phyloP scores from a whole-genome alignment of 495 filamentous ascomycete species.

The Neurospora africana region DNA sequence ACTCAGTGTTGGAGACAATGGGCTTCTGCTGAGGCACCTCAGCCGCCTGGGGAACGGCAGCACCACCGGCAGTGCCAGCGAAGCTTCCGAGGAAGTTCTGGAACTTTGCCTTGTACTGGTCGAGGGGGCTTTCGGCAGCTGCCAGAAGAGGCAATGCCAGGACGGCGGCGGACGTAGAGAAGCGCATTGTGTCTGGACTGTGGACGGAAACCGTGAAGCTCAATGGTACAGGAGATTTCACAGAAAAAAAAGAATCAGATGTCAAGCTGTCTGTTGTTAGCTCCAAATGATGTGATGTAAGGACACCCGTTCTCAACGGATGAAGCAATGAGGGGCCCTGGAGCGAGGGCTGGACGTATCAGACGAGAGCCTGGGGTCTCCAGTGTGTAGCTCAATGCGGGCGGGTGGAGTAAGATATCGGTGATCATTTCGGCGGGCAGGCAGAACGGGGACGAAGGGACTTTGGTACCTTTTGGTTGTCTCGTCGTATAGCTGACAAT shows the following conservation, averaged over 20 bases:
- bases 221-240: conserved; percentile 5
- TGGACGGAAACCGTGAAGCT: background rate
- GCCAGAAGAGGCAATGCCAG: conserved; percentile 62
- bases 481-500: background rate
- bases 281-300: background rate
- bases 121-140: conserved; percentile 40
- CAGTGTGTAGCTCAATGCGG: background rate
- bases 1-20: conserved; percentile 18
- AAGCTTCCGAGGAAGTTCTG: conserved; percentile 43
- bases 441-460: background rate
- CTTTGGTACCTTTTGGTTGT: background rate
- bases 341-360: background rate
- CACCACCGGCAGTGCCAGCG: conserved; percentile 9
- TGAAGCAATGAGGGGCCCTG: background rate
- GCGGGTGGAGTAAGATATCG: background rate
- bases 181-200: conserved; percentile 51
- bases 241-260: background rate
- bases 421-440: background rate
- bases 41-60: conserved; percentile 42
- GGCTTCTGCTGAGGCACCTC: conserved; percentile 28
- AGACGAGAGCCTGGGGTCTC: background rate
- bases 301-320: background rate
- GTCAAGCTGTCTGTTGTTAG: background rate
- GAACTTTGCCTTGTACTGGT: conserved; percentile 59
- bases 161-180: conserved; percentile 45